These are phyloP conservation scores for Nakaseomyces nivariensis DNA, from an alignment of 1,139 yeast genomes.

Conservation along the genomic window DNA sequence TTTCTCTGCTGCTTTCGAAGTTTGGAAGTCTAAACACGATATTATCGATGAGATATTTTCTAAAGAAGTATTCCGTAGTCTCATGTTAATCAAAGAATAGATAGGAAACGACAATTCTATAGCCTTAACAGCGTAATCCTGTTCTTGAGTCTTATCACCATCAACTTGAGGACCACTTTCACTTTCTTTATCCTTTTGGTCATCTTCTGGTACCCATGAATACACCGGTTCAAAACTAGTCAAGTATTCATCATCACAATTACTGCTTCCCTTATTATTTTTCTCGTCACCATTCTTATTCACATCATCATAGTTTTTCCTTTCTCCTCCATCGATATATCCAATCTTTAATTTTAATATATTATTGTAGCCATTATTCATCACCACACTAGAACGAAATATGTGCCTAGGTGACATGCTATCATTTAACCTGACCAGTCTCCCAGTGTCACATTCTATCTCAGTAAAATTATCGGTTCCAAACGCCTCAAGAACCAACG, in stretches of 20 bases:
- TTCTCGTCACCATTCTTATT: neutral
- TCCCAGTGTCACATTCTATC: constrained; percentile 2
- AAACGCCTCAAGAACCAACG: constrained; percentile 13
- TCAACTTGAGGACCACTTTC: neutral
- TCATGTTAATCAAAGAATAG: constrained; percentile 26
- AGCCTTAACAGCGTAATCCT: neutral
- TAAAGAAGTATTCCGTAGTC: constrained; percentile 23
- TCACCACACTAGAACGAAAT: constrained; percentile 25
- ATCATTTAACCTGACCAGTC: constrained; percentile 14
- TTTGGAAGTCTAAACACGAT: constrained; percentile 28
- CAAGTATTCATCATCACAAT: constrained; percentile 8
- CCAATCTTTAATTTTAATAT: constrained; percentile 15
- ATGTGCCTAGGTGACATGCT: constrained; percentile 13
- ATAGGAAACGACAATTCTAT: constrained; percentile 19
- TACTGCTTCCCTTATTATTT: neutral
- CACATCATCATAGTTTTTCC: neutral
- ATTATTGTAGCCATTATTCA: constrained; percentile 28
- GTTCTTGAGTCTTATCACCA: neutral
- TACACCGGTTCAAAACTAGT: constrained; percentile 21
- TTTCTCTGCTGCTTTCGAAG: constrained; percentile 21
- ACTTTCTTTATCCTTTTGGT: neutral
- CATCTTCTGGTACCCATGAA: constrained; percentile 9
- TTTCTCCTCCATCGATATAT: constrained; percentile 4
- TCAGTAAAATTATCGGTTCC: constrained; percentile 7
- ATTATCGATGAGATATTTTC: constrained; percentile 16